Percentiles rank a stretch among this genome's conserved stretches.
phyloP scores from a whole-genome alignment of 345 rosid species.

The Brassica rapa region DNA sequence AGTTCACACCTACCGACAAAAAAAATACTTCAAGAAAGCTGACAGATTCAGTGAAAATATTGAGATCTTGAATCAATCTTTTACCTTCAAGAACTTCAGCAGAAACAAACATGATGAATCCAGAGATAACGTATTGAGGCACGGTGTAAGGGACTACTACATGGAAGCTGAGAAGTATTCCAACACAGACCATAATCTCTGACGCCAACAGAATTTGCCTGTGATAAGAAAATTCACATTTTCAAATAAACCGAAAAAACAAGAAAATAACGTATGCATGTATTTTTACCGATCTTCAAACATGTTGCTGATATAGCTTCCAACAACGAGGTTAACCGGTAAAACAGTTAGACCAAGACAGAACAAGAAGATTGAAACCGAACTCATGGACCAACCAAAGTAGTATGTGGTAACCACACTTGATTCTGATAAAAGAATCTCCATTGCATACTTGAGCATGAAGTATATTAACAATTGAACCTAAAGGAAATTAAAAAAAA shows the following conservation, averaged over 20 bases:
- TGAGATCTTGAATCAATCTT: not conserved
- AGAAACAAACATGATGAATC: conserved; percentile 82
- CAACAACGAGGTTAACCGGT: conserved; percentile 85
- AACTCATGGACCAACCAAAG: conserved; percentile 73
- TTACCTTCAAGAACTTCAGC: conserved; percentile 99
- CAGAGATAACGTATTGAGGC: conserved; percentile 85
- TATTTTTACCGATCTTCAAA: conserved; percentile 80
- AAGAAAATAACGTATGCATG: not conserved
- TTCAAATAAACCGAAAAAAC: not conserved
- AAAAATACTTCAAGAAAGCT: not conserved
- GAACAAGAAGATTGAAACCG: conserved; percentile 83
- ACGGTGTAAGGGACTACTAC: conserved; percentile 60
- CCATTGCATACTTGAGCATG: conserved; percentile 95
- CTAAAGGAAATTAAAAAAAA: conserved; percentile 39
- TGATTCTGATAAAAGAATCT: conserved; percentile 91
- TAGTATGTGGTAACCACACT: conserved; percentile 84
- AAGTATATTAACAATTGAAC: conserved; percentile 92
- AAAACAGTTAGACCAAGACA: conserved; percentile 91
- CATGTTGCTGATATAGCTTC: conserved; percentile 93
- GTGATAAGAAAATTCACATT: conserved; percentile 27
- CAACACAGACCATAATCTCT: conserved; percentile 78
- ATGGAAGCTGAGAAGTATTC: conserved; percentile 84
- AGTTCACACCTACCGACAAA: conserved; percentile 65
- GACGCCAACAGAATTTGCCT: conserved; percentile 93
- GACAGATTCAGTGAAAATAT: not conserved